Evolutionary conservation across 164 flowering plant genomes (phyloP).

Genomic region (Nymphaea colorata): DNA sequence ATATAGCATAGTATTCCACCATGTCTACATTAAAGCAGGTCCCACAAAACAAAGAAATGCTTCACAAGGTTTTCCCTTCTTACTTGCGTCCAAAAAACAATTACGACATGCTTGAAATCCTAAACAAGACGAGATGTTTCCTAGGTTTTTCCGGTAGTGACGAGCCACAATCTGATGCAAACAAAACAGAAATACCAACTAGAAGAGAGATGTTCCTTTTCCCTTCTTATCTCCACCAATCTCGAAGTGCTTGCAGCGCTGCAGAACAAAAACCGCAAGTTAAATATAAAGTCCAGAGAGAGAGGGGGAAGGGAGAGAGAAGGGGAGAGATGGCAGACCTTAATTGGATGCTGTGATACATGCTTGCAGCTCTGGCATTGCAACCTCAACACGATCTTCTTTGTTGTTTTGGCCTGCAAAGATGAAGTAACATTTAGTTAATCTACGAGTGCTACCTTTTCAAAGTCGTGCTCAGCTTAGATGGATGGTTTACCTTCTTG

Average conservation of each 20-base stretch:
- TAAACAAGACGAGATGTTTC: background rate
- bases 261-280: background rate
- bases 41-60: background rate
- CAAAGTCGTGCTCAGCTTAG: background rate
- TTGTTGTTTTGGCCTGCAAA: conserved; percentile 11
- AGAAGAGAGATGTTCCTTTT: conserved; percentile 16
- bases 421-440: background rate
- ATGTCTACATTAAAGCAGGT: background rate
- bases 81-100: background rate
- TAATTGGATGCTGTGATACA: conserved; percentile 15
- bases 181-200: background rate
- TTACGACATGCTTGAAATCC: background rate
- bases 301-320: background rate
- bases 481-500: conserved; percentile 7
- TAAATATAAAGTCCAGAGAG: background rate
- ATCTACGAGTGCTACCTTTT: background rate
- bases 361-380: conserved; percentile 16
- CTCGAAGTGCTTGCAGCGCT: conserved; percentile 16
- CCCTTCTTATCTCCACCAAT: conserved; percentile 17
- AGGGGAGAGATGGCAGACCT: conserved; percentile 1
- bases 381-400: conserved; percentile 15
- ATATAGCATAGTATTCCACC: background rate
- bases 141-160: no score
- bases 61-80: no score
- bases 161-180: background rate